phyloP scores from a whole-genome alignment of 345 rosid species.

The Citrus glauca region DNA sequence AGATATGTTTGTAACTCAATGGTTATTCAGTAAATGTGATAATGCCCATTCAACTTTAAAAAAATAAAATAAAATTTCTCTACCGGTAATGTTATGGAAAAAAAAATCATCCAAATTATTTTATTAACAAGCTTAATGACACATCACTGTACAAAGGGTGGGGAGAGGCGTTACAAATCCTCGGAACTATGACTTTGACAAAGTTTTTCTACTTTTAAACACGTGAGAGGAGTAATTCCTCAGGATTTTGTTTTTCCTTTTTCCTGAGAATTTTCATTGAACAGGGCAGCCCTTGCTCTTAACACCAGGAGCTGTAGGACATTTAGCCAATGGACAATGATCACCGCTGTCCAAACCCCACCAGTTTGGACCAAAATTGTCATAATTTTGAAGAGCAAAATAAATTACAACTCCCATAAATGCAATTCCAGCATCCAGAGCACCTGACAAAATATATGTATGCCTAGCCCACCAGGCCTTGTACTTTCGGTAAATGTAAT shows the following conservation, averaged over 20 bases:
- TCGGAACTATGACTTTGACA: background rate
- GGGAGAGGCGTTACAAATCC: background rate
- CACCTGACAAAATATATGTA: constrained; percentile 70
- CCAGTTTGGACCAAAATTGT: constrained; percentile 54
- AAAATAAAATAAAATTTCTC: background rate
- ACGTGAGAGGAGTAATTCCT: background rate
- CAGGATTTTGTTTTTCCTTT: too few relatives aligned
- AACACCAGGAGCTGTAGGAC: constrained; percentile 54
- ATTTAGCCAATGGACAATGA: constrained; percentile 57
- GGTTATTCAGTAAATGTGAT: background rate
- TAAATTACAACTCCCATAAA: constrained; percentile 60
- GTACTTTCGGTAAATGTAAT: constrained; percentile 46
- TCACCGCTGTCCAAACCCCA: constrained; percentile 60
- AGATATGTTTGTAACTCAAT: background rate
- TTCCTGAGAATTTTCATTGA: too few relatives aligned
- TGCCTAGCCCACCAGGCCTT: constrained; percentile 77
- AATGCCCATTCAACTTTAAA: background rate
- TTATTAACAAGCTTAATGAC: background rate
- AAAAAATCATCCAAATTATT: background rate
- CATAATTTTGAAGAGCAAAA: constrained; percentile 49
- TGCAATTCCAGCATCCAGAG: constrained; percentile 76
- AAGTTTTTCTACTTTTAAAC: background rate
- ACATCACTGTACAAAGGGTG: background rate
- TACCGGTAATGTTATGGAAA: background rate
- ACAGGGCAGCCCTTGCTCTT: constrained; percentile 25